Conservation (phyloP, 352 stramenopile genomes). For the Pythium monospermum region DNA sequence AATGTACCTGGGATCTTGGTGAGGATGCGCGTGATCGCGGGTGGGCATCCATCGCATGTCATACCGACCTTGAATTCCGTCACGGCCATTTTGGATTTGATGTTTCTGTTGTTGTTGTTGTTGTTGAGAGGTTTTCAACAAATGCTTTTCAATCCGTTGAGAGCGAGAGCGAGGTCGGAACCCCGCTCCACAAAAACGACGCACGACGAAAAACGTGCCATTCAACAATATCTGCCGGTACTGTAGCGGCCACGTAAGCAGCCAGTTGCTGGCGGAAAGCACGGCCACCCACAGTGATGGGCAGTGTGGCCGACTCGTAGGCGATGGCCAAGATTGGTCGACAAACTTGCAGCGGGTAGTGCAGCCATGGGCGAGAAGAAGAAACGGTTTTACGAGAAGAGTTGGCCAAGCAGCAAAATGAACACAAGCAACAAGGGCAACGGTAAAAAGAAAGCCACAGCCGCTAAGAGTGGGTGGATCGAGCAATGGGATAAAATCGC, state of each 20-base stretch:
- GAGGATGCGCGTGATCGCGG: constrained; percentile 86
- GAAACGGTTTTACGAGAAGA: constrained; percentile 50
- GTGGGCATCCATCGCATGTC: constrained; percentile 88
- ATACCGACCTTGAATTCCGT: constrained; percentile 89
- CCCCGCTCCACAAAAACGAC: no score
- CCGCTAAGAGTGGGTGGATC: constrained; percentile 37
- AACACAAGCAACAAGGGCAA: constrained; percentile 11
- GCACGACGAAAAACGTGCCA: no score
- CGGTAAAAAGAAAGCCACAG: constrained; percentile 25
- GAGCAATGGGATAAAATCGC: constrained; percentile 73
- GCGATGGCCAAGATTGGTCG: constrained; percentile 51
- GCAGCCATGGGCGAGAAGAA: constrained; percentile 64
- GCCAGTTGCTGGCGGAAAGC: constrained; percentile 50
- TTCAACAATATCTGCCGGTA: no score
- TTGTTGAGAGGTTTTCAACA: no score
- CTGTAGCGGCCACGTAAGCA: no score
- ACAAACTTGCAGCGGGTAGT: constrained; percentile 57
- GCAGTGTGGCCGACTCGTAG: constrained; percentile 51
- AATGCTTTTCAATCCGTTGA: no score
- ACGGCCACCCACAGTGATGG: constrained; percentile 61
- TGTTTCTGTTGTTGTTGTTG: no score
- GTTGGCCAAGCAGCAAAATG: constrained; percentile 43
- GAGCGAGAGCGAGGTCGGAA: no score
- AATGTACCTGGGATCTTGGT: constrained; percentile 83
- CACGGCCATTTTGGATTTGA: constrained; percentile 10